Percentiles rank a stretch among this genome's conserved stretches.
Evolutionary conservation across 805 yeast genomes (phyloP).

Genomic region (Hermanozyma aechmeae): DNA sequence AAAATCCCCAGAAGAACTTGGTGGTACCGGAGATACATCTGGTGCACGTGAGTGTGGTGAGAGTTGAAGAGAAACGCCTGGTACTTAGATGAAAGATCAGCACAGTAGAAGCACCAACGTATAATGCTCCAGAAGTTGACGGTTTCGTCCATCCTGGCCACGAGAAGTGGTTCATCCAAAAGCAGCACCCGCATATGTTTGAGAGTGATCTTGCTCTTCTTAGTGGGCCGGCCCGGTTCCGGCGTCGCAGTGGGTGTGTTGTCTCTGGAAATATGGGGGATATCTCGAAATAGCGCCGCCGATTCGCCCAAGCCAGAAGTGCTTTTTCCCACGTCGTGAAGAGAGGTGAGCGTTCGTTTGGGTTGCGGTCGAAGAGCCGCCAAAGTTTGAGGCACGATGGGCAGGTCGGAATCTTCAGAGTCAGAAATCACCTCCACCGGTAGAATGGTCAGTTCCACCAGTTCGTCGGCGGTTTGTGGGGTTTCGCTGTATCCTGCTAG

Average conservation of each 20-base stretch:
- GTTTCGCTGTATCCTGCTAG: too few relatives aligned
- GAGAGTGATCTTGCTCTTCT: too few relatives aligned
- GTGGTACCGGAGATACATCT: constrained; percentile 15
- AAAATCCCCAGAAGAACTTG: constrained; percentile 12
- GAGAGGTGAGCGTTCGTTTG: constrained; percentile 2
- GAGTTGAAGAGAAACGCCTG: constrained; percentile 12
- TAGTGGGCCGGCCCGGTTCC: too few relatives aligned
- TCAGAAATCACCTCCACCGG: constrained; percentile 14
- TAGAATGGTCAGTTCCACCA: too few relatives aligned
- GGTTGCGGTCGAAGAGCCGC: constrained; percentile 3
- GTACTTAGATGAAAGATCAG: constrained; percentile 15
- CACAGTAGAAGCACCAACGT: constrained; percentile 29
- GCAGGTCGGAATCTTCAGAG: constrained; percentile 12
- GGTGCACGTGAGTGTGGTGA: constrained; percentile 11
- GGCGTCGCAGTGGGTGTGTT: too few relatives aligned
- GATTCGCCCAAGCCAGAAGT: constrained; percentile 11
- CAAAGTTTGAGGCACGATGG: background rate
- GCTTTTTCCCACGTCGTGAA: constrained; percentile 6
- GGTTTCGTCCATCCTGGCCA: too few relatives aligned
- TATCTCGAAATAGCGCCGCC: constrained; percentile 9
- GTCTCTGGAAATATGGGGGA: constrained; percentile 14
- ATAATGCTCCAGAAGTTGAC: constrained; percentile 23
- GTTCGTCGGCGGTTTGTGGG: too few relatives aligned
- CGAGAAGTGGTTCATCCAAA: too few relatives aligned
- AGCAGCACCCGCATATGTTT: too few relatives aligned